Evolutionary conservation across 2,329 filamentous ascomycete species (phyloP).

Genomic region (Cercospora sp.): DNA sequence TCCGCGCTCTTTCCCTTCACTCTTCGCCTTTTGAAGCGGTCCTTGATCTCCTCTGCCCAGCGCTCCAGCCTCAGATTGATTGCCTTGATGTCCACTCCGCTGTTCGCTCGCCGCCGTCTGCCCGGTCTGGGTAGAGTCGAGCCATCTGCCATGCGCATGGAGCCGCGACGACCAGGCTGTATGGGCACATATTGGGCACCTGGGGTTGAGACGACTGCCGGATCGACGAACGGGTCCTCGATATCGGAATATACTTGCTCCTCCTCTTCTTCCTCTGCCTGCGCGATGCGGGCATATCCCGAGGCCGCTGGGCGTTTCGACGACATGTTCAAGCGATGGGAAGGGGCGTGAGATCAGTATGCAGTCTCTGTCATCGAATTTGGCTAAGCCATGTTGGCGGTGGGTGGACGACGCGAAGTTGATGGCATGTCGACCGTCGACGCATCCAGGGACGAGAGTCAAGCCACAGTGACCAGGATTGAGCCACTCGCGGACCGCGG

Average conservation of each 20-base stretch:
- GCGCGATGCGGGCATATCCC: slow-evolving; percentile 54
- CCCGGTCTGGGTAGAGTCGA: slow-evolving; percentile 38
- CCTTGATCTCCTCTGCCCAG: slow-evolving; percentile 97
- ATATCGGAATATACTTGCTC: slow-evolving; percentile 42
- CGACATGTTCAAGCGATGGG: slow-evolving; percentile 31
- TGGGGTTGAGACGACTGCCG: slow-evolving; percentile 39
- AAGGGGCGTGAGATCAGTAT: not conserved
- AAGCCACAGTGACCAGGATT: slow-evolving; percentile 3
- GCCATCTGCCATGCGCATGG: slow-evolving; percentile 45
- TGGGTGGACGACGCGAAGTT: not conserved
- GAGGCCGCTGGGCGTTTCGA: slow-evolving; percentile 46
- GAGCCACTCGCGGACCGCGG: slow-evolving; percentile 1
- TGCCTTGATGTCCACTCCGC: slow-evolving; percentile 94
- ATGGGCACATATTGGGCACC: slow-evolving; percentile 48
- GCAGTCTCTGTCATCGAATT: not conserved
- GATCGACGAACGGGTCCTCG: slow-evolving; percentile 39
- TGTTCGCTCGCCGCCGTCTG: slow-evolving; percentile 67
- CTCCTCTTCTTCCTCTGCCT: slow-evolving; percentile 53
- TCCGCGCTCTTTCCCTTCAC: slow-evolving; percentile 72
- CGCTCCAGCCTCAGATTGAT: slow-evolving; percentile 93
- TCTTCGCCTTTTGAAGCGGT: slow-evolving; percentile 87
- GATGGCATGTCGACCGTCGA: not conserved
- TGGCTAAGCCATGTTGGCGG: not conserved
- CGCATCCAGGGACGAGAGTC: not conserved
- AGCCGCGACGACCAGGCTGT: slow-evolving; percentile 45